These are phyloP conservation scores for Puccinia coronata DNA, from an alignment of 1,284 basidiomycete species.

Conservation along the genomic window DNA sequence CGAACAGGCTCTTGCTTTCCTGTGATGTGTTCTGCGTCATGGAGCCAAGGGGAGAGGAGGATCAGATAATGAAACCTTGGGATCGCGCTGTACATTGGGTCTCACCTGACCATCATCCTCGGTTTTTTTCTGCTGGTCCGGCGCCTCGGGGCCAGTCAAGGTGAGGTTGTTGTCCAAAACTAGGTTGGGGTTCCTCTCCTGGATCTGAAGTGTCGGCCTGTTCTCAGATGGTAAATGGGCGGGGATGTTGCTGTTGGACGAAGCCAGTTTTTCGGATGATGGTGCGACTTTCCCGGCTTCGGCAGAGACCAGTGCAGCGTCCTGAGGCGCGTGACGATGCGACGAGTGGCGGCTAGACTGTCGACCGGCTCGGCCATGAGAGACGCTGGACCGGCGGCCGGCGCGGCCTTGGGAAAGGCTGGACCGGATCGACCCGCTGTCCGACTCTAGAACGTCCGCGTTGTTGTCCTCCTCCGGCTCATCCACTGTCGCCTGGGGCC, in stretches of 20 bases:
- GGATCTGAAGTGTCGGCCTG: no score
- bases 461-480: conserved; percentile 34
- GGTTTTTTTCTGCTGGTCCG: neutral
- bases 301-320: neutral
- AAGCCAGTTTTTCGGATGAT: no score
- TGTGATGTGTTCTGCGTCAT: neutral
- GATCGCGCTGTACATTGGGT: no score
- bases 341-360: no score
- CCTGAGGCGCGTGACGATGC: no score
- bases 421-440: neutral
- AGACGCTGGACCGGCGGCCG: neutral
- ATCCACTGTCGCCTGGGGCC: neutral
- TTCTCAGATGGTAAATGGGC: neutral
- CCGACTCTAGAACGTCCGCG: conserved; percentile 12
- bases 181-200: neutral
- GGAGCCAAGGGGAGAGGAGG: no score
- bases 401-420: neutral
- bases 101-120: neutral
- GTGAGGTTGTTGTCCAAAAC: neutral
- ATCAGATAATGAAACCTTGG: no score
- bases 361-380: neutral
- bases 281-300: no score
- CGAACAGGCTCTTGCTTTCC: neutral
- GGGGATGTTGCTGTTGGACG: neutral
- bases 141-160: neutral